Percentiles rank a stretch among this genome's conserved stretches.
These are phyloP conservation scores for Nemania diffusa DNA, from an alignment of 2,329 filamentous ascomycete genomes.

Conservation along the genomic window DNA sequence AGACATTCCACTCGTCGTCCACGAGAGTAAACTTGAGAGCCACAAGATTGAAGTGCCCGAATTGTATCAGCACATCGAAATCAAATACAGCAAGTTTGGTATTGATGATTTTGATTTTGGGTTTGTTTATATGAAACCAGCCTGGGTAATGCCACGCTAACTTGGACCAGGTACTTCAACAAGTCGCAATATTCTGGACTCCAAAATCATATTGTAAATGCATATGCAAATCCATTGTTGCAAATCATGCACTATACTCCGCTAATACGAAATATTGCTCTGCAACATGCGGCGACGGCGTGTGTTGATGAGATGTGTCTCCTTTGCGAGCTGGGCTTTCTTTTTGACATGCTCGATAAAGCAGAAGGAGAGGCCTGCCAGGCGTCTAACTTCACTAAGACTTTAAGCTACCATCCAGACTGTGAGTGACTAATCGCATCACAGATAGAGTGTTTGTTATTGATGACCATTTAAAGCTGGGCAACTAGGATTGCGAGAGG, in stretches of 20 bases:
- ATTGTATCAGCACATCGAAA: slow-evolving; percentile 94
- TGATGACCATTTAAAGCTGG: slow-evolving; percentile 60
- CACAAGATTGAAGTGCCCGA: slow-evolving; percentile 84
- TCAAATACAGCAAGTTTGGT: slow-evolving; percentile 98
- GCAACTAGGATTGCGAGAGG: slow-evolving; percentile 84
- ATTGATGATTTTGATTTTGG: slow-evolving; percentile 99
- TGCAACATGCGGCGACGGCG: slow-evolving; percentile 87
- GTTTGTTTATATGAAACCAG: slow-evolving; percentile 57
- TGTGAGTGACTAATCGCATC: slow-evolving; percentile 55
- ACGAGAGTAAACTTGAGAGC: slow-evolving; percentile 76
- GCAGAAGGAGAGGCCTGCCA: slow-evolving; percentile 94
- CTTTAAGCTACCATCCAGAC: slow-evolving; percentile 84
- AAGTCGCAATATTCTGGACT: slow-evolving; percentile 90
- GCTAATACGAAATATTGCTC: slow-evolving; percentile 83
- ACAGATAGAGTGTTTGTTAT: not conserved
- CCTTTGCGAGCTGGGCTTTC: slow-evolving; percentile 91
- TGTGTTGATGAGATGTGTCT: slow-evolving; percentile 87
- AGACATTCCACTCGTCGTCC: slow-evolving; percentile 72
- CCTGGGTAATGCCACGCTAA: slow-evolving; percentile 6
- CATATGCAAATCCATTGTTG: slow-evolving; percentile 91
- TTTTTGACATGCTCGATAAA: slow-evolving; percentile 98
- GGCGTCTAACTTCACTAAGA: slow-evolving; percentile 92
- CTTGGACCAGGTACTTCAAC: slow-evolving; percentile 80
- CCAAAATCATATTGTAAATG: slow-evolving; percentile 96
- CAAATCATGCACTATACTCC: slow-evolving; percentile 94